A percentile compares a stretch with the other conserved stretches of the same genome.
These are phyloP conservation scores for Spencermartinsiella europaea DNA, from an alignment of 805 yeast genomes.

Conservation along the genomic window DNA sequence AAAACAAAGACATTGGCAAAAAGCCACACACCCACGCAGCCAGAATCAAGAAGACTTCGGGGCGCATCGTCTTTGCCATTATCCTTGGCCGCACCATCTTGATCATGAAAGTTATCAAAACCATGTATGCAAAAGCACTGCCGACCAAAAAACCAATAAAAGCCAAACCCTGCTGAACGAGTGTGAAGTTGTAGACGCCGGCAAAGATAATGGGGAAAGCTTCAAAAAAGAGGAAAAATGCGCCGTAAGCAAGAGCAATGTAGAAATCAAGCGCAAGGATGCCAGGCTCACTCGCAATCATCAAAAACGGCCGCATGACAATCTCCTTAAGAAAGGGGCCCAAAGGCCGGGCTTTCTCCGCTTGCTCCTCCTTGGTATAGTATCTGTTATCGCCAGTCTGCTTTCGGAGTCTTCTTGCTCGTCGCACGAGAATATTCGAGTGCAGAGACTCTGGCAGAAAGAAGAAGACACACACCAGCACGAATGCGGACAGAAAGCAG, in stretches of 20 bases:
- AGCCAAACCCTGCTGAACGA: conserved; percentile 44
- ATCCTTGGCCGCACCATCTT: conserved; percentile 9
- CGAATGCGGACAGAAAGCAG: neutral
- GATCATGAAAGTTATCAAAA: conserved; percentile 10
- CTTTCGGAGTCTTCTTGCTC: conserved; percentile 46
- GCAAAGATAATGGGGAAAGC: conserved; percentile 54
- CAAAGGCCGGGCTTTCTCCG: neutral
- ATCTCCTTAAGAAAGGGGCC: conserved; percentile 11
- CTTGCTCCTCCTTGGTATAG: conserved; percentile 36
- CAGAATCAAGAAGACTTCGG: conserved; percentile 16
- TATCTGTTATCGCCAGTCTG: conserved; percentile 45
- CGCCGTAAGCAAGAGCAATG: conserved; percentile 48
- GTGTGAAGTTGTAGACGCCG: conserved; percentile 42
- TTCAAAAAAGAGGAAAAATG: conserved; percentile 54
- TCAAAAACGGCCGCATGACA: conserved; percentile 37
- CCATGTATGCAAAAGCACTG: conserved; percentile 33
- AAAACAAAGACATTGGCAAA: conserved; percentile 42
- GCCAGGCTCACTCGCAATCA: conserved; percentile 51
- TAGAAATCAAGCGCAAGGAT: conserved; percentile 49
- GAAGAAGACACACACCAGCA: conserved; percentile 15
- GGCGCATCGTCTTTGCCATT: conserved; percentile 11
- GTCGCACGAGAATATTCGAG: conserved; percentile 42
- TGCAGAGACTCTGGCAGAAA: conserved; percentile 49
- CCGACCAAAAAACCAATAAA: conserved; percentile 48
- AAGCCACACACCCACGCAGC: conserved; percentile 19